Percentiles rank a stretch among this genome's conserved stretches.
Conservation (phyloP, 768 basidiomycete species). For the Kwoniella newhampshirensis region DNA sequence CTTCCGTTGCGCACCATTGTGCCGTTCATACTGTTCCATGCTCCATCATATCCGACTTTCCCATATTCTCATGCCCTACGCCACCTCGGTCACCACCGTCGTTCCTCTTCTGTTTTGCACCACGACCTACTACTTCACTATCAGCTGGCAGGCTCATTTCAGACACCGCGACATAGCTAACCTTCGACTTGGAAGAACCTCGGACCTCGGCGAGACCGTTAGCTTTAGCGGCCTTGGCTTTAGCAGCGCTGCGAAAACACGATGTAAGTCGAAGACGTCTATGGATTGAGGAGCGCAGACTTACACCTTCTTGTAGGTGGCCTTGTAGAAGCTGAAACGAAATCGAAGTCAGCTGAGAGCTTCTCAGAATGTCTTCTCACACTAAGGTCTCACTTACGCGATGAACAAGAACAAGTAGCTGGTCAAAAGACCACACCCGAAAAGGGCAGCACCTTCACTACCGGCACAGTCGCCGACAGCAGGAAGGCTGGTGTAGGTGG, state of each 20-base stretch:
- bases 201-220: conserved; percentile 37
- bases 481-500: conserved; percentile 63
- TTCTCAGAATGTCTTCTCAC: neutral
- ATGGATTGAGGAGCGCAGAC: neutral
- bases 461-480: conserved; percentile 79
- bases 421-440: conserved; percentile 84
- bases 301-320: conserved; percentile 52
- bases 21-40: too few relatives aligned
- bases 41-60: too few relatives aligned
- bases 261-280: neutral
- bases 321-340: conserved; percentile 51
- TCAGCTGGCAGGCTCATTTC: conserved; percentile 13
- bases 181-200: conserved; percentile 47
- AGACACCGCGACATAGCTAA: conserved; percentile 13
- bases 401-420: conserved; percentile 93
- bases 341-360: neutral
- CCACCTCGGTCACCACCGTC: conserved; percentile 33
- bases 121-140: conserved; percentile 36
- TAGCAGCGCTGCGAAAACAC: conserved; percentile 11
- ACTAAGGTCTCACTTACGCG: conserved; percentile 54
- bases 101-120: conserved; percentile 24
- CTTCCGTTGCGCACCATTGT: too few relatives aligned
- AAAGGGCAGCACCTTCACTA: conserved; percentile 78
- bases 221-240: conserved; percentile 31
- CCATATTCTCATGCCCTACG: conserved; percentile 1